Evolutionary conservation across 176 grass and related monocot genomes (phyloP), one percentile per base, ranked within the genome.

Genomic region (Pontederia crassipes): DNA sequence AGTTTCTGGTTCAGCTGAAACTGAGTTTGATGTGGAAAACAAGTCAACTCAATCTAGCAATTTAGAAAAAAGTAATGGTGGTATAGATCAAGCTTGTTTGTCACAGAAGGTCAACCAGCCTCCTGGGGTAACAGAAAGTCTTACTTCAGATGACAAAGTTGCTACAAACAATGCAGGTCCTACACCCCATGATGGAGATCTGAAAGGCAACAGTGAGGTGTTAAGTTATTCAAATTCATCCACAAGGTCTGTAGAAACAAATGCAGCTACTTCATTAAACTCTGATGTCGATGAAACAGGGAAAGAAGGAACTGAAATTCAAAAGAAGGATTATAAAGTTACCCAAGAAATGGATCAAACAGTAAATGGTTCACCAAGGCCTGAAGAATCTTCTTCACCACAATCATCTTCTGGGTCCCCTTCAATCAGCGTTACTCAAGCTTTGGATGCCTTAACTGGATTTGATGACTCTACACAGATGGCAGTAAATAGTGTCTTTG

Each of bases 381-480:
- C 55, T 58, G 87, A 82, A 81, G 75, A 75, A 81, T 58, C 69
- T 56, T 45, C 48, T 32, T 27, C 45, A 12, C 62, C 67, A 49
- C 20, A 56, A 29, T 18, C 40, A 48, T 52, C 45, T 62, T 63
- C 74, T n/a, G 79, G 74, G 68, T 46, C 77, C 68, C 24, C 83
- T 66, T 61, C 81, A 7, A 69, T 96, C 28, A 80, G 69, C 80
- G 67, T 96, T 48, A 76, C 69, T 70, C 86, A 90, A 16, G 92
- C 86, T 49, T 82, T 96, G 66, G 81, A 96, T 82, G 92, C 92
- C 67, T 78, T 96, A 75, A 90, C 83, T 74, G 92, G 83, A 72
- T 80, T 96, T 85, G 92, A 96, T 82, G 92, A 96, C 70, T 96
- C 92, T 9, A 90, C 87, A 67, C 92, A 96, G 74, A 74, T 96